Evolutionary conservation across 495 filamentous ascomycete species (phyloP).

Genomic region (Trichoderma reesei): DNA sequence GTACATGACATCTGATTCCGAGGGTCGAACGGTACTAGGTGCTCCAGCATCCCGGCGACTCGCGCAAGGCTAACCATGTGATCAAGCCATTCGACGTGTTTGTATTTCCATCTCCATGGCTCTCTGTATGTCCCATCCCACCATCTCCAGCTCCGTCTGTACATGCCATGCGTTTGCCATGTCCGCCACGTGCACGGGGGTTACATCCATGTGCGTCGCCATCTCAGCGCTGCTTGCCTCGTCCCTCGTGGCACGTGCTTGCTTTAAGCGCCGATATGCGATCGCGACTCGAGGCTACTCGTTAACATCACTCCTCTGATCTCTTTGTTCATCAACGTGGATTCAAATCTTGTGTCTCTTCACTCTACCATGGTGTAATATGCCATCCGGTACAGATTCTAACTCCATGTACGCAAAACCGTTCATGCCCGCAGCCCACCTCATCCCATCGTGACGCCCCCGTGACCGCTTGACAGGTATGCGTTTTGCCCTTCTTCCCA

Average conservation of each 20-base stretch:
- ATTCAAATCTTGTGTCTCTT: not conserved
- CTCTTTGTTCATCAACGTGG: not conserved
- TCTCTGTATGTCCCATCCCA: not conserved
- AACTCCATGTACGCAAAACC: not conserved
- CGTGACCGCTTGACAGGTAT: not conserved
- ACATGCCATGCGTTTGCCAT: not conserved
- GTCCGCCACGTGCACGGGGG: not conserved
- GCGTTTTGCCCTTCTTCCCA: not conserved
- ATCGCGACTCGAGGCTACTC: not conserved
- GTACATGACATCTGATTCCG: not conserved
- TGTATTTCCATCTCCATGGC: not conserved
- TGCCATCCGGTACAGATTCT: not conserved
- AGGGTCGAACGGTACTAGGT: not conserved
- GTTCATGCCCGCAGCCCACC: not conserved
- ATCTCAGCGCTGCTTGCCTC: not conserved
- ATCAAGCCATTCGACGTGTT: not conserved
- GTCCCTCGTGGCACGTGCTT: not conserved
- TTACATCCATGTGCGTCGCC: constrained; percentile 5
- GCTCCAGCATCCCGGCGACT: not conserved
- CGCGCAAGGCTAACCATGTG: not conserved
- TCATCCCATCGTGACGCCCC: not conserved
- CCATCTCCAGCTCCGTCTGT: not conserved
- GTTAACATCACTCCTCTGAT: not conserved
- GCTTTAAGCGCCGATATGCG: not conserved
- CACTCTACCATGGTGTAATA: not conserved